Evolutionary conservation across 169 alveolate species (phyloP).

Genomic region (Plasmodium relictum): DNA sequence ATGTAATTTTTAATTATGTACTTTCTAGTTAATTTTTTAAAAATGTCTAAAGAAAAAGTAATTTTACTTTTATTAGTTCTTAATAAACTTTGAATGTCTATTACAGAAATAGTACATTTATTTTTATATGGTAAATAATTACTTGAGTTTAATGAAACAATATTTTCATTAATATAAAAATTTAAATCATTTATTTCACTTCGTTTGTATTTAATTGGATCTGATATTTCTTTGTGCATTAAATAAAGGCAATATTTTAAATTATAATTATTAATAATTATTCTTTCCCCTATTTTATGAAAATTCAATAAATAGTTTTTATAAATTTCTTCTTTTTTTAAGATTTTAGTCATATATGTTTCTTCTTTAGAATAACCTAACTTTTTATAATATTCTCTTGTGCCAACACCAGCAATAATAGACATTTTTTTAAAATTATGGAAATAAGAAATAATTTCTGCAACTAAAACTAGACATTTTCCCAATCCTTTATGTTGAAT

Average conservation of each 20-base stretch:
- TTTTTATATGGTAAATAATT: slow-evolving; percentile 14
- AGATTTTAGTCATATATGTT: slow-evolving; percentile 94
- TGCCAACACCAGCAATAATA: slow-evolving; percentile 99
- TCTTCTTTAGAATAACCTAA: slow-evolving; percentile 96
- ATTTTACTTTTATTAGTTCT: background rate
- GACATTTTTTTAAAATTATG: slow-evolving; percentile 92
- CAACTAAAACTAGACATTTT: slow-evolving; percentile 80
- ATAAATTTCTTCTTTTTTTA: slow-evolving; percentile 74
- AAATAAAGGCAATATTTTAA: slow-evolving; percentile 59
- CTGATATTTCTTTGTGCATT: slow-evolving; percentile 63
- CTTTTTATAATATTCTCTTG: slow-evolving; percentile 98
- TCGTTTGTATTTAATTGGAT: slow-evolving; percentile 26
- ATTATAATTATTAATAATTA: slow-evolving; percentile 39
- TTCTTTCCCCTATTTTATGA: slow-evolving; percentile 35
- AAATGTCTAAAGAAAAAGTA: background rate
- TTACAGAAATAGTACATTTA: slow-evolving; percentile 25
- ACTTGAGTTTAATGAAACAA: background rate
- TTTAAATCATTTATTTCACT: slow-evolving; percentile 70
- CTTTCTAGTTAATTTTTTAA: background rate
- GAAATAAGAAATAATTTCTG: slow-evolving; percentile 83
- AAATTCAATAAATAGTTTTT: slow-evolving; percentile 47
- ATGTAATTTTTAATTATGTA: slow-evolving; percentile 9
- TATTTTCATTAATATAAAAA: slow-evolving; percentile 47
- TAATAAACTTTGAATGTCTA: slow-evolving; percentile 19
- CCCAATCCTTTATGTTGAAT: slow-evolving; percentile 85